Percentiles rank a stretch among this genome's conserved stretches.
Evolutionary conservation across 2,329 filamentous ascomycete genomes (phyloP).

Genomic region (Exophiala alcalophila): DNA sequence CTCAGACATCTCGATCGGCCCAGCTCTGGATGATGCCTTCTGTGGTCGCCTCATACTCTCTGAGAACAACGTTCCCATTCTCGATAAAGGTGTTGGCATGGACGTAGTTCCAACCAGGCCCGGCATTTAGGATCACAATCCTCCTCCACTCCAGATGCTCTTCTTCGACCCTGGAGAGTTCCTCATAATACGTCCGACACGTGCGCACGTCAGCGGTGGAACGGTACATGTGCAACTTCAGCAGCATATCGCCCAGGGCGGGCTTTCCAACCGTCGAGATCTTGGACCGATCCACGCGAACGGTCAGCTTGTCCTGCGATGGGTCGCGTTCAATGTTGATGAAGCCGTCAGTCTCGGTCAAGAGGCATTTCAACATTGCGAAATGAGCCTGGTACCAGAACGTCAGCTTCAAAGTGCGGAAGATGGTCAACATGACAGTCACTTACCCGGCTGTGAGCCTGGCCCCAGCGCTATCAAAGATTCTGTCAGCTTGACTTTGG

Average conservation of each 20-base stretch:
- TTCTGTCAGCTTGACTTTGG: too few relatives aligned
- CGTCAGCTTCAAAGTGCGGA: too few relatives aligned
- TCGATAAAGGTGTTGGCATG: slow-evolving; percentile 58
- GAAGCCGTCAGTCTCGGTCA: neutral
- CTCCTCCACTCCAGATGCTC: slow-evolving; percentile 55
- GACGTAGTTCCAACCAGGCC: slow-evolving; percentile 60
- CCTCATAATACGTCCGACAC: slow-evolving; percentile 57
- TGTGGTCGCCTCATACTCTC: slow-evolving; percentile 56
- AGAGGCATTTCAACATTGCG: neutral
- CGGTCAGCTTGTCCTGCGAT: neutral
- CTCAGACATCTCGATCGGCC: slow-evolving; percentile 37
- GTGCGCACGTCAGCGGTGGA: slow-evolving; percentile 55
- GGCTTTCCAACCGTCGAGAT: slow-evolving; percentile 1
- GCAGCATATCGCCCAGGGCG: neutral
- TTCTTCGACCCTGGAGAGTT: slow-evolving; percentile 54
- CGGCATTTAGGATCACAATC: slow-evolving; percentile 56
- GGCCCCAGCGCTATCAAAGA: too few relatives aligned
- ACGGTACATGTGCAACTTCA: slow-evolving; percentile 1
- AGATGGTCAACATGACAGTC: too few relatives aligned
- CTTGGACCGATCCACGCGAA: slow-evolving; percentile 1
- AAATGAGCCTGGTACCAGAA: too few relatives aligned
- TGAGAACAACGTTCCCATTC: slow-evolving; percentile 46
- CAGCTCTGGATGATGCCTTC: slow-evolving; percentile 56
- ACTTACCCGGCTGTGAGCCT: neutral
- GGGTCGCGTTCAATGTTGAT: too few relatives aligned